Base-by-base conservation (phyloP, 192 early-diverging fungal genomes). In the Lunasporangiospora selenospora region DNA sequence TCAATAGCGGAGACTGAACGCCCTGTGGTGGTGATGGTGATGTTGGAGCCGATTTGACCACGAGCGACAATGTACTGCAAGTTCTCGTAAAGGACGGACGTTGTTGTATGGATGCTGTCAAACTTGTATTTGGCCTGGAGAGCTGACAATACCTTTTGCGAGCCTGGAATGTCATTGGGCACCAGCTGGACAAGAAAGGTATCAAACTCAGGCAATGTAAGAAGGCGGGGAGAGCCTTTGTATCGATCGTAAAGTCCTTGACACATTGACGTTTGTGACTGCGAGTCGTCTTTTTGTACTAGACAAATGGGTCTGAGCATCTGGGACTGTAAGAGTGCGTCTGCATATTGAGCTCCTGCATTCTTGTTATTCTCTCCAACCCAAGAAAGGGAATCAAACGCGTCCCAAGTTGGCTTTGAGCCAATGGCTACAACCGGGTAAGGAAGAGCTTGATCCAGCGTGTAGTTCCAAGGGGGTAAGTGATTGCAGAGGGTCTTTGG, bases 71-170 rank as follows among this genome's bases (percentile, higher is more conserved):
- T 27, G 43, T 53, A 62, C 37, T 58, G 62, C 40, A 73, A 47
- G 30, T 57, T 58, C 6, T 73, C 69, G 15, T 47, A 73, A 2
- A 73, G 49, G 1, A 41, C 33, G 16, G 69, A 34, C 21, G 69
- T 58, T 1, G 61, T 63, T 8, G 60, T 58, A 55, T 73, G 69
- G 29, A 73, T 53, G 33, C 69, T 63, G 29, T 73, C 69, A 24
- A 31, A 73, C 5, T 30, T 26, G 36, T 73, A 73, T 1, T 2
- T 26, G 19, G 15, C 37, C 3, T 29, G n/a, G 42, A 62, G 18
- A 0, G 57, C 69, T 1, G 19, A 6, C 7, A 73, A 26, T 1
- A 32, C 58, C 24, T 50, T 57, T 18, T 38, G 11, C 24, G 31
- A 51, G 0, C 53, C 47, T 16, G 60, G 2, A n/a, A 63, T 31